Conservation (phyloP, 306 rosid genomes). For the Sphenostylis stenocarpa region DNA sequence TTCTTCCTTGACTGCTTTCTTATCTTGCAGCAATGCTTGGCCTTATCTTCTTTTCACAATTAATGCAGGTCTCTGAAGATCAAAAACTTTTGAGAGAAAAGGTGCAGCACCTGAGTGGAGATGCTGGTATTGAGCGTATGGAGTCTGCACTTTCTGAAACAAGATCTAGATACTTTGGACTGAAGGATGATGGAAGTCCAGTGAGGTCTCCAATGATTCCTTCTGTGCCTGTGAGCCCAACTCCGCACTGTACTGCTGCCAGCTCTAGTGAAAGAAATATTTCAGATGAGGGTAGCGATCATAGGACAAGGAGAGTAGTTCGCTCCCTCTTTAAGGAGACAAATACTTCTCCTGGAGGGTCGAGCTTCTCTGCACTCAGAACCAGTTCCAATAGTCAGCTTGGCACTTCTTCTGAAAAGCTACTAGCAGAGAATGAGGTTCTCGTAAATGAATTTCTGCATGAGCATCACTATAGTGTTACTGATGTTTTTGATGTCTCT, state of each 20-base stretch:
- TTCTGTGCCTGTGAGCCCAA: conserved; percentile 43
- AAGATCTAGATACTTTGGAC: conserved; percentile 65
- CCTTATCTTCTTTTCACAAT: background rate
- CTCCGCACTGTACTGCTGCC: conserved; percentile 38
- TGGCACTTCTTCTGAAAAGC: conserved; percentile 45
- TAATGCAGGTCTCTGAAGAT: conserved; percentile 72
- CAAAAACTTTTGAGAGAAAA: conserved; percentile 80
- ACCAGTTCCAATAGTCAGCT: conserved; percentile 41
- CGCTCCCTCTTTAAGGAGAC: conserved; percentile 80
- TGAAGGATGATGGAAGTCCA: conserved; percentile 58
- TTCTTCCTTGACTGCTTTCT: conserved; percentile 21
- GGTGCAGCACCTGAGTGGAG: conserved; percentile 81
- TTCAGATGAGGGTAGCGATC: conserved; percentile 30
- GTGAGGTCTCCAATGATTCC: conserved; percentile 32
- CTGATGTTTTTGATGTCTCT: conserved; percentile 45
- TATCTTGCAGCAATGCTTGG: conserved; percentile 23
- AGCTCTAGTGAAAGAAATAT: conserved; percentile 44
- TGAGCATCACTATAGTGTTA: conserved; percentile 47
- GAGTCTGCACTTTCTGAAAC: conserved; percentile 79
- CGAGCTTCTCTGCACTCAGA: conserved; percentile 37
- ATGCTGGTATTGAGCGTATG: conserved; percentile 90
- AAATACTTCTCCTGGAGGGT: conserved; percentile 30
- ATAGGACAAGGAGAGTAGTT: conserved; percentile 54
- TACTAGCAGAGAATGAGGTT: conserved; percentile 67
- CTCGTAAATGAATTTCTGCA: conserved; percentile 85